Evolutionary conservation across 2,329 filamentous ascomycete species (phyloP).

Genomic region (Fusarium longipes): DNA sequence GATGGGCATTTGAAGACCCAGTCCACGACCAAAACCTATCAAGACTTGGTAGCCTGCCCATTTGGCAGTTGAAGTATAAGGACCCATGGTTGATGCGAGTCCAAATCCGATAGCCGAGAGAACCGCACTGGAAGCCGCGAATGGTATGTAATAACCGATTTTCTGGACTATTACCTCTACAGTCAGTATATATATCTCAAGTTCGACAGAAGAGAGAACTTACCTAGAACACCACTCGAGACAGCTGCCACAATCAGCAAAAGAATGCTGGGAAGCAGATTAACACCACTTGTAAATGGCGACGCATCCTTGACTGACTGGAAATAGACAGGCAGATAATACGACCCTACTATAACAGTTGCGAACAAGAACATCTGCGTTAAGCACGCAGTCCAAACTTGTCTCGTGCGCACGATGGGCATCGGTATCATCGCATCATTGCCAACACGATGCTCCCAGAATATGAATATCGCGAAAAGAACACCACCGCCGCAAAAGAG

Average conservation of each 20-base stretch:
- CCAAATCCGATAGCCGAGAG: slow-evolving; percentile 52
- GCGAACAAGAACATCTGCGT: slow-evolving; percentile 58
- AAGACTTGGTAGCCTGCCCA: slow-evolving; percentile 59
- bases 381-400: slow-evolving; percentile 56
- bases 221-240: slow-evolving; percentile 40
- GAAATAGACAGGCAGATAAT: slow-evolving; percentile 64
- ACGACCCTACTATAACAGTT: slow-evolving; percentile 58
- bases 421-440: slow-evolving; percentile 63
- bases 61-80: slow-evolving; percentile 49
- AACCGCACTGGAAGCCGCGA: slow-evolving; percentile 52
- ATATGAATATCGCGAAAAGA: slow-evolving; percentile 56
- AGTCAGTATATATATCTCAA: not conserved
- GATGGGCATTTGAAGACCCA: slow-evolving; percentile 56
- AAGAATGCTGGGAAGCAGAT: slow-evolving; percentile 47
- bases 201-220: not conserved
- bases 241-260: slow-evolving; percentile 43
- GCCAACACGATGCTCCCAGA: slow-evolving; percentile 57
- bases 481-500: slow-evolving; percentile 57
- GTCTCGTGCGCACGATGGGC: slow-evolving; percentile 56
- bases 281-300: slow-evolving; percentile 46
- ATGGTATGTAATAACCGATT: slow-evolving; percentile 58
- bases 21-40: slow-evolving; percentile 58
- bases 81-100: slow-evolving; percentile 55
- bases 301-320: slow-evolving; percentile 56
- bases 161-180: slow-evolving; percentile 32